Percentiles rank a stretch among this genome's conserved stretches.
phyloP scores from a whole-genome alignment of 2,329 filamentous ascomycete species.

The Talaromyces sp. region DNA sequence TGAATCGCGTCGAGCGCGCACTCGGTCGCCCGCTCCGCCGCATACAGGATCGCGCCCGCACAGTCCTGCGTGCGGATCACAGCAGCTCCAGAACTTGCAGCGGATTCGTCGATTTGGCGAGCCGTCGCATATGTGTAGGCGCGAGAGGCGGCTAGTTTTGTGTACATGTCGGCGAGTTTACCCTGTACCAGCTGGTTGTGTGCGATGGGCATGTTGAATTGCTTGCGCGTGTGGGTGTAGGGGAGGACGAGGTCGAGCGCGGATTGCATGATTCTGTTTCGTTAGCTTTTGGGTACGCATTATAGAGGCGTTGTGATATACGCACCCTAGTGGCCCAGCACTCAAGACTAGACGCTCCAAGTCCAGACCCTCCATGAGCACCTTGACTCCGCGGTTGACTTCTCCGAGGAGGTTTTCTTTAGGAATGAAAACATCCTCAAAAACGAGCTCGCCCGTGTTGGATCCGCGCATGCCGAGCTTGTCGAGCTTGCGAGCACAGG shows the following conservation, averaged over 20 bases:
- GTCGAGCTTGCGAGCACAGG: slow-evolving; percentile 83
- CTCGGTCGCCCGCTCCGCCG: slow-evolving; percentile 46
- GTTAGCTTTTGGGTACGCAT: neutral
- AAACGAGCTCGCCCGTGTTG: slow-evolving; percentile 90
- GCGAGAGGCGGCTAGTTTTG: slow-evolving; percentile 76
- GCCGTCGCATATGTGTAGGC: slow-evolving; percentile 86
- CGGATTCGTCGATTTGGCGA: slow-evolving; percentile 57
- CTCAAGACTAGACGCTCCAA: slow-evolving; percentile 88
- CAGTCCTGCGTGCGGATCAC: slow-evolving; percentile 75
- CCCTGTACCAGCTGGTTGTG: slow-evolving; percentile 92
- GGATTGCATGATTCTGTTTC: slow-evolving; percentile 73
- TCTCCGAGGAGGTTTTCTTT: slow-evolving; percentile 72
- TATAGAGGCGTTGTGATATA: neutral
- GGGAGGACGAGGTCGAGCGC: slow-evolving; percentile 79
- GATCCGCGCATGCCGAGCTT: slow-evolving; percentile 98
- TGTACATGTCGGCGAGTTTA: slow-evolving; percentile 95
- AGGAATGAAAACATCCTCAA: slow-evolving; percentile 87
- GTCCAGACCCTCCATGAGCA: slow-evolving; percentile 94
- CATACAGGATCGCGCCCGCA: slow-evolving; percentile 90
- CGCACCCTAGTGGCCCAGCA: slow-evolving; percentile 74
- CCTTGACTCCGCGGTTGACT: slow-evolving; percentile 75
- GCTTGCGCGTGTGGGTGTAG: slow-evolving; percentile 81
- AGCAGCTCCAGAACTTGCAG: slow-evolving; percentile 62
- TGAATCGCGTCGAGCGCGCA: slow-evolving; percentile 67
- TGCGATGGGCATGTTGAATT: slow-evolving; percentile 81